Evolutionary conservation across 805 yeast genomes (phyloP), one percentile per base, ranked within the genome.

Genomic region (Saturnispora gosingensis): DNA sequence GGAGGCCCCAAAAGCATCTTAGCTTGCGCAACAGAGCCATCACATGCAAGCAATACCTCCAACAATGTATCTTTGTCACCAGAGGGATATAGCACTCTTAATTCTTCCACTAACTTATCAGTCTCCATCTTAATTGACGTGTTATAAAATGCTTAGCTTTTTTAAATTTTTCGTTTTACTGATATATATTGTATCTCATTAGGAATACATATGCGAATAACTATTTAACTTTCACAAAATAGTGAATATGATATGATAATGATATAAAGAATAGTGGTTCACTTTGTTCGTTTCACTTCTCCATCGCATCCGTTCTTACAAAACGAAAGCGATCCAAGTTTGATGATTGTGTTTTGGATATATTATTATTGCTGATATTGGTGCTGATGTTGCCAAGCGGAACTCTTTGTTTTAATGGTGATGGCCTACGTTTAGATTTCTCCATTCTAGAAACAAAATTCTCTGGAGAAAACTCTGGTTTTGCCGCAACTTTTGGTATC

Each of bases 31-130:
- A 81, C 40, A 2, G 82, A 75, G 1, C 85, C 88, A 43, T 72
- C 69, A 58, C 85, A 81, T 0, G 76, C 66, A 1, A 72, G 48
- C 11, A 84, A 67, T 3, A 84, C 60, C 48, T 83, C 88, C 4
- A 74, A 59, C 4, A 82, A 61, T 0, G 68, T 63, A 2, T 63
- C 70, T 5, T 61, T 66, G 38, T 70, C 76, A 3, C 72, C 76
- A 0, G 54, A 60, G 0, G 85, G 83, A 53, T 73, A 78, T 35
- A 59, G 56, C 54, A 42, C 60, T 3, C n/a, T 53, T 32, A 81
- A 64, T 10, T 59, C 55, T 3, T 56, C 58, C 4, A 81, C 53
- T 59, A 75, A 77, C 22, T 58, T 55, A 24, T 72, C 75, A 0
- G 74, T 74, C 16, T 57, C 56, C 66, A 62, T 63, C 7, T 3